Percentiles rank a stretch among this genome's conserved stretches.
These are phyloP conservation scores for Trypethelium eluteriae DNA, from an alignment of 495 filamentous ascomycete genomes.

Conservation along the genomic window DNA sequence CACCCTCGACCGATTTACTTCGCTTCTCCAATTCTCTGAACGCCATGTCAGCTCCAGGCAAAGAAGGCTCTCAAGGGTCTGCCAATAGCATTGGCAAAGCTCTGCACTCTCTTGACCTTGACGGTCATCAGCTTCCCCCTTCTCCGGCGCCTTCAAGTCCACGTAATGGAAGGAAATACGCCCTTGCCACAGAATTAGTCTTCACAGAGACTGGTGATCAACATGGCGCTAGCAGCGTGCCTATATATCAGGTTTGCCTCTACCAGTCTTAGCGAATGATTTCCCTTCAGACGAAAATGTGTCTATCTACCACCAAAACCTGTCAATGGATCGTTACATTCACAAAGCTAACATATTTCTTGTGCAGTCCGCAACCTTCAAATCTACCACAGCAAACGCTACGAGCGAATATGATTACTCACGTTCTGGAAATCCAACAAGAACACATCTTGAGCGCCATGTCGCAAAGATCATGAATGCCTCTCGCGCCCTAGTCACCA, in stretches of 20 bases:
- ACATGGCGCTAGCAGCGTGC: constrained; percentile 88
- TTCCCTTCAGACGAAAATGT: neutral
- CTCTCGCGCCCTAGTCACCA: constrained; percentile 79
- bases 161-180: constrained; percentile 73
- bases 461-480: constrained; percentile 98
- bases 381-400: constrained; percentile 73
- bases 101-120: constrained; percentile 67
- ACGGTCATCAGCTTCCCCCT: constrained; percentile 85
- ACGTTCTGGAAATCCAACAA: constrained; percentile 89
- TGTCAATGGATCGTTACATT: neutral
- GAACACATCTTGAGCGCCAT: constrained; percentile 92
- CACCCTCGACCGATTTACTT: neutral
- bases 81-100: constrained; percentile 48
- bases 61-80: neutral
- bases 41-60: neutral
- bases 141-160: constrained; percentile 93
- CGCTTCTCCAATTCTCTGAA: neutral
- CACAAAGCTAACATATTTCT: constrained; percentile 10
- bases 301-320: neutral
- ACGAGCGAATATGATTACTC: constrained; percentile 94
- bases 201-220: constrained; percentile 94
- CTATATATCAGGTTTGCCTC: constrained; percentile 73
- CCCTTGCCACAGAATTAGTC: constrained; percentile 89
- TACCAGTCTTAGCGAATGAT: neutral
- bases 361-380: constrained; percentile 83